A percentile compares a stretch with the other conserved stretches of the same genome.
Evolutionary conservation across 306 rosid genomes (phyloP).

Genomic region (Trifolium repens): DNA sequence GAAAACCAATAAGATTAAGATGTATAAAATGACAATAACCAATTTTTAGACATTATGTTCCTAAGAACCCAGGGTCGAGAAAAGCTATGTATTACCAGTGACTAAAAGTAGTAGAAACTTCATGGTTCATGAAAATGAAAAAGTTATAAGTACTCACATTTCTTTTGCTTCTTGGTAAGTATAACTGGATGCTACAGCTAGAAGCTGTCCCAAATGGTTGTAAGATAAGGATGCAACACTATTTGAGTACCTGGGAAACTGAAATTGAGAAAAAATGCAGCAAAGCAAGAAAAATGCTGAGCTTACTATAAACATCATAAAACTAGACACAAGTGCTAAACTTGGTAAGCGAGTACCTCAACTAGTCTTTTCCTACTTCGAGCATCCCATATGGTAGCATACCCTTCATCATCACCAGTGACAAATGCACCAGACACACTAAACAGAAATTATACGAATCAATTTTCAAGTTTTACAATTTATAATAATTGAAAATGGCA

Average conservation of each 20-base stretch:
- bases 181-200: conserved; percentile 87
- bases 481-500: conserved; percentile 3
- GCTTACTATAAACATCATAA: conserved; percentile 15
- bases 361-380: conserved; percentile 61
- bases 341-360: conserved; percentile 56
- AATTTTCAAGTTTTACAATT: conserved; percentile 29
- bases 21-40: neutral
- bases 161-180: conserved; percentile 80
- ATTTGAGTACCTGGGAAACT: conserved; percentile 75
- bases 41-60: conserved; percentile 8
- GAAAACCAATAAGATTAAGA: neutral
- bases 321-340: neutral
- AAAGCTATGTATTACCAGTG: neutral
- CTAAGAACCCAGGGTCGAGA: neutral
- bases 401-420: conserved; percentile 81
- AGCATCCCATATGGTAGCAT: conserved; percentile 76
- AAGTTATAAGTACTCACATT: conserved; percentile 52
- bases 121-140: conserved; percentile 9
- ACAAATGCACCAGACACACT: conserved; percentile 66
- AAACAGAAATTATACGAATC: conserved; percentile 44
- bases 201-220: conserved; percentile 68
- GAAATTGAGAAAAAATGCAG: conserved; percentile 41
- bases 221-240: conserved; percentile 77
- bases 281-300: conserved; percentile 3
- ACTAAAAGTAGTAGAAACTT: conserved; percentile 15